These are phyloP conservation scores for Bipolaris oryzae DNA, from an alignment of 2,329 filamentous ascomycete genomes.

Conservation along the genomic window DNA sequence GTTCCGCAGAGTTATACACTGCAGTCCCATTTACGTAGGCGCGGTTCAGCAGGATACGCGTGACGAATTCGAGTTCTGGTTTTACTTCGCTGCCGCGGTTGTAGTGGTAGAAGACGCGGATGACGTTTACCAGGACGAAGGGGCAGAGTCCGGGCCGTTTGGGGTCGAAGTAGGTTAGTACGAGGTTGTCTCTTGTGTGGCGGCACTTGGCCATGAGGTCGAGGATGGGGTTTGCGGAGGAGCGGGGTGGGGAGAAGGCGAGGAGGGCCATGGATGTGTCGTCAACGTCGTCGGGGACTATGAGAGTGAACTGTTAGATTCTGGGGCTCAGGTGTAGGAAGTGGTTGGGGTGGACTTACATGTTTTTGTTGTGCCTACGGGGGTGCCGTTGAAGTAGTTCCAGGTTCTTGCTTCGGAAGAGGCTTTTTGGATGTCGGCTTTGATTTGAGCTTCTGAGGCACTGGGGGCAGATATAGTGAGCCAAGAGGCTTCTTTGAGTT, in stretches of 20 bases:
- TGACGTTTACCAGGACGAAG: conserved; percentile 43
- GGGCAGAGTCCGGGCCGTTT: conserved; percentile 33
- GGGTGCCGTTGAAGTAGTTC: conserved; percentile 36
- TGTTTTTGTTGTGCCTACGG: conserved; percentile 14
- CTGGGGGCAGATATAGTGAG: conserved; percentile 12
- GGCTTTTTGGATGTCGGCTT: conserved; percentile 6
- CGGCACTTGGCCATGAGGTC: conserved; percentile 42
- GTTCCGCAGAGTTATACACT: conserved; percentile 42
- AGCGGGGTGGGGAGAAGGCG: conserved; percentile 23
- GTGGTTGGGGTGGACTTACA: conserved; percentile 13
- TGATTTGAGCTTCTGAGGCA: conserved; percentile 8
- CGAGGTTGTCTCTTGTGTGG: conserved; percentile 47
- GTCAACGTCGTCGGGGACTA: conserved; percentile 44
- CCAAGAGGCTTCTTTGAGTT: conserved; percentile 19
- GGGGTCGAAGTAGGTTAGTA: conserved; percentile 46
- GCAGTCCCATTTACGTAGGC: conserved; percentile 43
- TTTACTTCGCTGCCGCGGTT: conserved; percentile 30
- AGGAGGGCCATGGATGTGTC: conserved; percentile 42
- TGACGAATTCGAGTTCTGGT: conserved; percentile 34
- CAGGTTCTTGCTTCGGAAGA: conserved; percentile 20
- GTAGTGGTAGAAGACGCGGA: conserved; percentile 42
- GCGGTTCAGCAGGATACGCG: conserved; percentile 20
- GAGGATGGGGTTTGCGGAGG: conserved; percentile 11
- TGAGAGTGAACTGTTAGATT: no score
- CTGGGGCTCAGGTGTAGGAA: no score